Evolutionary conservation across 768 basidiomycete species (phyloP).

Genomic region (Albatrellus ellisii): DNA sequence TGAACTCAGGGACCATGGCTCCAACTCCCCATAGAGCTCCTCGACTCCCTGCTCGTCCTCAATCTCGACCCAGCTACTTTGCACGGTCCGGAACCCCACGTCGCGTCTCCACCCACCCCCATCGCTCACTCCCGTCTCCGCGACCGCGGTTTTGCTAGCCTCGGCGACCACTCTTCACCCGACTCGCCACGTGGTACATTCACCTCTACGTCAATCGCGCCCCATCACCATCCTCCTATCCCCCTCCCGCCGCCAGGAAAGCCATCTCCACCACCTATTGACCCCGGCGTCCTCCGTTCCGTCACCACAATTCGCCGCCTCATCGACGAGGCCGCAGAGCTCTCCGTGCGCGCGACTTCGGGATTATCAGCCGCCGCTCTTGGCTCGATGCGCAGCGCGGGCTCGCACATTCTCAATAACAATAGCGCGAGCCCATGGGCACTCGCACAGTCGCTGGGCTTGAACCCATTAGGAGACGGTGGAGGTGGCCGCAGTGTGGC

Average conservation of each 20-base stretch:
- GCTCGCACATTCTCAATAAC: slow-evolving; percentile 22
- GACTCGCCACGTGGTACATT: slow-evolving; percentile 17
- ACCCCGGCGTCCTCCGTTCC: slow-evolving; percentile 76
- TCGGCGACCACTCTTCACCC: slow-evolving; percentile 28
- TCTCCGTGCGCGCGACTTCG: slow-evolving; percentile 79
- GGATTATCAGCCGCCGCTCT: slow-evolving; percentile 68
- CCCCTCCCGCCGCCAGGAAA: slow-evolving; percentile 48
- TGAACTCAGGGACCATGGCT: slow-evolving; percentile 83
- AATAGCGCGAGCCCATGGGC: slow-evolving; percentile 47
- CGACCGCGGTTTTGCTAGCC: slow-evolving; percentile 32
- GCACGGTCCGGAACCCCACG: slow-evolving; percentile 28
- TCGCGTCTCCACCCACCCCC: slow-evolving; percentile 26
- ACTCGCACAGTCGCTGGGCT: slow-evolving; percentile 46
- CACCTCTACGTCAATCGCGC: slow-evolving; percentile 19
- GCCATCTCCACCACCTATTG: slow-evolving; percentile 74
- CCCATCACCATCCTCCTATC: slow-evolving; percentile 28
- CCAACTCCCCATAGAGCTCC: slow-evolving; percentile 73
- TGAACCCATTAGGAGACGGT: slow-evolving; percentile 41
- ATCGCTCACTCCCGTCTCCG: slow-evolving; percentile 20
- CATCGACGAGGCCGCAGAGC: slow-evolving; percentile 82
- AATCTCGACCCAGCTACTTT: slow-evolving; percentile 66
- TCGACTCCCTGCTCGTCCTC: slow-evolving; percentile 68
- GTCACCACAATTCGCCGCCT: slow-evolving; percentile 64
- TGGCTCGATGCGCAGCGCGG: slow-evolving; percentile 41
- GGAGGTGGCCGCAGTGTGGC: slow-evolving; percentile 57